phyloP scores from a whole-genome alignment of 2,329 filamentous ascomycete genomes.

The Arthrobotrys conoides region DNA sequence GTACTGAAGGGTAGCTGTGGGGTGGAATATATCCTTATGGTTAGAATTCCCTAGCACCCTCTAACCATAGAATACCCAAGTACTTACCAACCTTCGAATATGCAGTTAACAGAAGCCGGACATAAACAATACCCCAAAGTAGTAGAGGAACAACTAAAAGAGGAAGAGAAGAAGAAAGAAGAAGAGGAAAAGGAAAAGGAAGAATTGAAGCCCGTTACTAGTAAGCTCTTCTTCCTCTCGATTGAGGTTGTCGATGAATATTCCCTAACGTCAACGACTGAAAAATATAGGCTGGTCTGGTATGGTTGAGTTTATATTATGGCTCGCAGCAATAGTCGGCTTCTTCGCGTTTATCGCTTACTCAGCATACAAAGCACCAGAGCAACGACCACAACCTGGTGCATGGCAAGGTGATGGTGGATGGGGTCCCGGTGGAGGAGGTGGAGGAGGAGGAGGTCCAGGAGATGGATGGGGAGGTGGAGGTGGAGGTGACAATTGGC shows the following conservation, averaged over 20 bases:
- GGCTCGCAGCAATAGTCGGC: constrained; percentile 46
- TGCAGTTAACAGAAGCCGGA: constrained; percentile 56
- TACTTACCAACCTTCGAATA: constrained; percentile 1
- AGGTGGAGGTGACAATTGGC: constrained; percentile 55
- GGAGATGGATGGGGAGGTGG: constrained; percentile 56
- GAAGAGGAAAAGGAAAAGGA: constrained; percentile 43
- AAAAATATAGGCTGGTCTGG: constrained; percentile 38
- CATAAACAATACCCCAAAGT: constrained; percentile 58
- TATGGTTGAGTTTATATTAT: constrained; percentile 56
- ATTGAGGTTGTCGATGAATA: background rate
- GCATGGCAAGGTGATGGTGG: constrained; percentile 36
- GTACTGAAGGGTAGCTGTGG: constrained; percentile 91
- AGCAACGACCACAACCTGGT: constrained; percentile 37
- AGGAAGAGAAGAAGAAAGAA: constrained; percentile 35
- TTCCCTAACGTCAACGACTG: background rate
- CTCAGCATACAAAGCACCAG: constrained; percentile 46
- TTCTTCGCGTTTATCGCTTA: constrained; percentile 58
- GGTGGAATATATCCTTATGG: constrained; percentile 78
- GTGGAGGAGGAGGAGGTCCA: constrained; percentile 35
- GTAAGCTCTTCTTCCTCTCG: constrained; percentile 4
- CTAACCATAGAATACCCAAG: background rate
- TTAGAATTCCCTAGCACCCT: background rate
- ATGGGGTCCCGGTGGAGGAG: constrained; percentile 10
- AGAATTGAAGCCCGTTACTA: constrained; percentile 2
- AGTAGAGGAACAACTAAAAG: constrained; percentile 43